These are phyloP conservation scores for Microdochium paspali DNA, from an alignment of 2,329 filamentous ascomycete species.

Conservation along the genomic window DNA sequence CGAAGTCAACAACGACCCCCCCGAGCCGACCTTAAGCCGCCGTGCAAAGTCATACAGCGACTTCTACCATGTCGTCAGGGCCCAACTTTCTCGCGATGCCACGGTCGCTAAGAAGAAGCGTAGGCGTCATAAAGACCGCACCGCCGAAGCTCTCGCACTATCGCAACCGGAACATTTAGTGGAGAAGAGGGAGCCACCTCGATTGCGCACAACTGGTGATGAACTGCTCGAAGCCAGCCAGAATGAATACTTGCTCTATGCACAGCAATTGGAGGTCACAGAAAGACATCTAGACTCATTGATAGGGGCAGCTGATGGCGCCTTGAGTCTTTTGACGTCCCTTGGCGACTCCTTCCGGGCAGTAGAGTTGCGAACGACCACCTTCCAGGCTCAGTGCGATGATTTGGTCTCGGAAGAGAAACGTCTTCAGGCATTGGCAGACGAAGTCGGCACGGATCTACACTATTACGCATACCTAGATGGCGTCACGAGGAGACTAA, in stretches of 20 bases:
- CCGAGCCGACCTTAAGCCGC: conserved; percentile 53
- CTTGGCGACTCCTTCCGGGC: conserved; percentile 79
- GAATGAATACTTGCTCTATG: conserved; percentile 75
- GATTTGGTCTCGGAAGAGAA: conserved; percentile 75
- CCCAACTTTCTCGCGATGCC: conserved; percentile 44
- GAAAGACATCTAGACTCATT: conserved; percentile 75
- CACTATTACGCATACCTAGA: conserved; percentile 93
- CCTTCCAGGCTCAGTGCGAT: conserved; percentile 88
- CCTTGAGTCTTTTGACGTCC: conserved; percentile 65
- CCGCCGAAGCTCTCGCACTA: conserved; percentile 41
- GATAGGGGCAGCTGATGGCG: conserved; percentile 65
- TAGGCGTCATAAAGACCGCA: conserved; percentile 30
- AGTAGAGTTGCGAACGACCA: conserved; percentile 85
- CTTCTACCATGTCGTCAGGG: conserved; percentile 56
- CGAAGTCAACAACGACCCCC: conserved; percentile 47
- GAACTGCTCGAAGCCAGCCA: conserved; percentile 74
- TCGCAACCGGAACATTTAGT: conserved; percentile 15
- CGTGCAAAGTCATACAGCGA: conserved; percentile 72
- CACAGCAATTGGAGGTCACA: conserved; percentile 71
- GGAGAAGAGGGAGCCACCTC: conserved; percentile 9
- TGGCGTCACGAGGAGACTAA: conserved; percentile 78
- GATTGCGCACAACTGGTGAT: conserved; percentile 52
- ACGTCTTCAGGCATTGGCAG: conserved; percentile 67
- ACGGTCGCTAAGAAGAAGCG: conserved; percentile 27
- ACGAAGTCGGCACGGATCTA: conserved; percentile 81